A percentile compares a stretch with the other conserved stretches of the same genome.
Conservation (phyloP, 768 basidiomycete genomes). For the Lentinula boryana region DNA sequence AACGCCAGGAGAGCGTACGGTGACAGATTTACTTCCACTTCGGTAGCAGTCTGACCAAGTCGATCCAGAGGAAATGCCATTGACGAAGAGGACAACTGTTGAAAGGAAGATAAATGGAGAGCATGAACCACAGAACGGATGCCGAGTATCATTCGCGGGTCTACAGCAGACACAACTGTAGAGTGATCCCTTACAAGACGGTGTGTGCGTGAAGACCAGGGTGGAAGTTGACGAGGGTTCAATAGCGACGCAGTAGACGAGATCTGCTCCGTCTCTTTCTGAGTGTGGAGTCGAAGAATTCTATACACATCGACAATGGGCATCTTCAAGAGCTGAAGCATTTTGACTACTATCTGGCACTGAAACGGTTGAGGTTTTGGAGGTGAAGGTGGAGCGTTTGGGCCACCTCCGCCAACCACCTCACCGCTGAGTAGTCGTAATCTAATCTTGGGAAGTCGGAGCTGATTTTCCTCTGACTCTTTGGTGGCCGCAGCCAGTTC, state of each 20-base stretch:
- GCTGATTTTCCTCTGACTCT: neutral
- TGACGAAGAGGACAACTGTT: neutral
- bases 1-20: conserved; percentile 36
- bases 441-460: neutral
- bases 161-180: conserved; percentile 20
- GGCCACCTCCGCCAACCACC: neutral
- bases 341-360: conserved; percentile 1
- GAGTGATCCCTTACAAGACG: conserved; percentile 1
- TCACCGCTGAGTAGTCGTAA: neutral
- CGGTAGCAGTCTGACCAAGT: neutral
- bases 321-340: conserved; percentile 3
- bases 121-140: conserved; percentile 20
- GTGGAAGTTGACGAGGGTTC: neutral
- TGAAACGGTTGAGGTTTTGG: neutral
- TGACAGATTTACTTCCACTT: conserved; percentile 28
- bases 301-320: conserved; percentile 1
- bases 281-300: neutral
- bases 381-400: neutral
- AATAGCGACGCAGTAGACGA: neutral
- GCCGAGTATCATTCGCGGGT: conserved; percentile 27
- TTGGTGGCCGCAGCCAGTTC: neutral
- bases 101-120: conserved; percentile 22
- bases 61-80: neutral
- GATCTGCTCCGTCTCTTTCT: neutral
- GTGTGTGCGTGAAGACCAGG: conserved; percentile 2